phyloP scores from a whole-genome alignment of 805 yeast species.

The Lachancea lanzarotensis region DNA sequence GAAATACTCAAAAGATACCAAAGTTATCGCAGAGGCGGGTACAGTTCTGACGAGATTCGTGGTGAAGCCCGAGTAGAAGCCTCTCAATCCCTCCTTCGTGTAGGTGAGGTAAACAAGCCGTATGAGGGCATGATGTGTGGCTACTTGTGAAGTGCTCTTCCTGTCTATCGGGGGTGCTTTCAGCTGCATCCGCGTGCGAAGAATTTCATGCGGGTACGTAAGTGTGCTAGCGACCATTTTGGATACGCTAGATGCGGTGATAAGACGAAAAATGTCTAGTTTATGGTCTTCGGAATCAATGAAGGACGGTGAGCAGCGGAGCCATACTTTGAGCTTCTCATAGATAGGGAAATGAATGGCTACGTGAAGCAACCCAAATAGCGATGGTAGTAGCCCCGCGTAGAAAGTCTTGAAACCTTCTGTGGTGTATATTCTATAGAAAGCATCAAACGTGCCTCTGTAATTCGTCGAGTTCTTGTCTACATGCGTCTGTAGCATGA shows the following conservation, averaged over 20 bases:
- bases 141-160: not conserved
- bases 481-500: constrained; percentile 69
- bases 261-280: constrained; percentile 37
- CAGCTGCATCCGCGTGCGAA: constrained; percentile 82
- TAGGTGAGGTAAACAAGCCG: constrained; percentile 23
- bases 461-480: constrained; percentile 32
- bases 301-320: constrained; percentile 31
- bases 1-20: constrained; percentile 84
- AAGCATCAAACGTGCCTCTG: constrained; percentile 78
- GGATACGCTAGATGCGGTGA: constrained; percentile 68
- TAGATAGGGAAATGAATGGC: constrained; percentile 95
- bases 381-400: constrained; percentile 83
- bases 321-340: constrained; percentile 63
- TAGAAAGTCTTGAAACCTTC: constrained; percentile 83
- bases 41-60: constrained; percentile 85
- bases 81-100: constrained; percentile 64
- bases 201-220: constrained; percentile 93
- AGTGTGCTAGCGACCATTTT: constrained; percentile 84
- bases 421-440: constrained; percentile 61
- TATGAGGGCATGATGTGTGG: constrained; percentile 4
- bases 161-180: constrained; percentile 32
- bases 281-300: constrained; percentile 17
- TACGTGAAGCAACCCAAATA: constrained; percentile 85
- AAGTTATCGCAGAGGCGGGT: constrained; percentile 92
- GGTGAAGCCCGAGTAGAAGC: constrained; percentile 84